Percentiles rank a stretch among this genome's conserved stretches.
Conservation (phyloP, 2,329 filamentous ascomycete genomes). For the Hymenoscyphus albidus region DNA sequence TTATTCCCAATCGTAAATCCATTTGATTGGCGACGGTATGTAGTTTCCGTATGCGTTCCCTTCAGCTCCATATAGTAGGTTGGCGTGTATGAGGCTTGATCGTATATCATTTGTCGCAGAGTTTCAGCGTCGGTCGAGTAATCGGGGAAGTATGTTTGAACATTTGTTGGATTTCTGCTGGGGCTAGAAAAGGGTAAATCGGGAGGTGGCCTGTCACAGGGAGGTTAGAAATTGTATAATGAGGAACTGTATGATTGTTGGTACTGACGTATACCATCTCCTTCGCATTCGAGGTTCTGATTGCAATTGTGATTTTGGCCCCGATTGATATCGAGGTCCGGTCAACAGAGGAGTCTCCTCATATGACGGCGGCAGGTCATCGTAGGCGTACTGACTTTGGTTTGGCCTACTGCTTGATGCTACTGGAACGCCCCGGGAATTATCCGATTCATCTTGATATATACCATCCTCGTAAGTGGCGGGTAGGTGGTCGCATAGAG, state of each 20-base stretch:
- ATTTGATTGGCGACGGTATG: slow-evolving; percentile 11
- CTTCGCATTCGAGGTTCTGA: not conserved
- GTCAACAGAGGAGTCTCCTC: slow-evolving; percentile 11
- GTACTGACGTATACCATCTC: slow-evolving; percentile 6
- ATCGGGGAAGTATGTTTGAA: slow-evolving; percentile 28
- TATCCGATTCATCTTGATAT: slow-evolving; percentile 7
- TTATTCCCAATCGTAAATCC: slow-evolving; percentile 8
- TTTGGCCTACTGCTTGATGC: not conserved
- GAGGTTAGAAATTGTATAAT: not conserved
- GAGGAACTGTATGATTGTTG: not conserved
- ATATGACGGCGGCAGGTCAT: slow-evolving; percentile 21
- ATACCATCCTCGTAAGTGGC: slow-evolving; percentile 7
- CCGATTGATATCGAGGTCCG: not conserved
- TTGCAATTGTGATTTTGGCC: not conserved
- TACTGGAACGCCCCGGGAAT: not conserved
- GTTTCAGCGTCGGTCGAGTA: slow-evolving; percentile 25
- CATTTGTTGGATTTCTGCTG: slow-evolving; percentile 20
- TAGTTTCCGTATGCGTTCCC: slow-evolving; percentile 34
- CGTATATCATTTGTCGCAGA: slow-evolving; percentile 28
- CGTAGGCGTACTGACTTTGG: slow-evolving; percentile 8
- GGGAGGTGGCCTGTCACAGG: slow-evolving; percentile 1
- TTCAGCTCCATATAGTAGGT: slow-evolving; percentile 30
- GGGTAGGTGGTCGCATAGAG: slow-evolving; percentile 4
- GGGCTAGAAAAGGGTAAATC: slow-evolving; percentile 27
- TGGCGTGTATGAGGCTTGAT: slow-evolving; percentile 30